Base-by-base conservation (phyloP, 2,329 filamentous ascomycete species). In the Aureobasidium vineae region DNA sequence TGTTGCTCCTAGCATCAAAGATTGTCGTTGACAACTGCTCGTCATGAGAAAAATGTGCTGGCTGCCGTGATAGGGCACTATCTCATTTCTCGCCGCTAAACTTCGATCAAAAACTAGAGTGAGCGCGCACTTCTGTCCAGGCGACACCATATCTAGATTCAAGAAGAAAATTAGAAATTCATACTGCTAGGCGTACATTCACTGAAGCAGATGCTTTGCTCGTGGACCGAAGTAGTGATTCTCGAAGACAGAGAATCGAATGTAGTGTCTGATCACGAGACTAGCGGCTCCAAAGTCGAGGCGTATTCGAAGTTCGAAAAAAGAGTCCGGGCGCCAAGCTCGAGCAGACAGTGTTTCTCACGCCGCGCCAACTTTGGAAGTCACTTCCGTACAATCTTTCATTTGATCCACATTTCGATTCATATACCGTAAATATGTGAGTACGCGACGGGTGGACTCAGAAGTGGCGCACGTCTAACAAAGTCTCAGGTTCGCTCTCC, bases 401-500 rank as follows among this genome's bases (percentile, higher is more conserved):
- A 16, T 45, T 59, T 43, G 19, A 8, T 13, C 53, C 5, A 61
- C 28, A 36, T 23, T 23, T 23, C 31, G 8, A 10, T 49, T n/a
- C 21, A 19, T 36, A n/a, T 26, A 5, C 31, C 7, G 41, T 36
- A 61, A 49, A 49, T 5, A 61, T 61, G 57, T 61, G 21, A 61
- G 57, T 36, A 10, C 16, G 0, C 8, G 10, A 21, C 31, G 38
- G 3, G 4, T 8, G n/a, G 8, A n/a, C 2, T 13, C 15, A 21
- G 15, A 16, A 2, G 26, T 28, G 3, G 43, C 7, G 43, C 43
- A n/a, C 5, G 28, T 26, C 60, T 63, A 23, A 63, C 36, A 33
- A 8, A 5, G 1, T 41, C 53, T 11, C 53, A 88, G 85, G 85
- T 83, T 82, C 77, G 79, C 80, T 70, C 78, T 89, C 71, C 84